Base-by-base conservation (phyloP, 2,329 filamentous ascomycete species). In the Xylaria sp. region DNA sequence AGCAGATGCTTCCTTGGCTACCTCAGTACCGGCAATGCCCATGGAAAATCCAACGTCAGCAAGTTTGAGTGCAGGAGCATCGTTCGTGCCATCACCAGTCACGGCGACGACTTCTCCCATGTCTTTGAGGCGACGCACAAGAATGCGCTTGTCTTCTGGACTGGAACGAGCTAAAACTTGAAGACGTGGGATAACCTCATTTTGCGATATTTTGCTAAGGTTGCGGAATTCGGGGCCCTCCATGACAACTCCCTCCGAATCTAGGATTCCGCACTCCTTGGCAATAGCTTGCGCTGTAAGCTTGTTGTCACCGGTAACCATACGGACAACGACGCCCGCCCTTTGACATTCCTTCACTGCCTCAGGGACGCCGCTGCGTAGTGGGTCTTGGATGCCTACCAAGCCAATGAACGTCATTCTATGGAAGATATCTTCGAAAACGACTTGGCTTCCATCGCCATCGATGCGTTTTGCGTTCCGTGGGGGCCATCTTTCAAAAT, bases 41-140 rank as follows among this genome's bases (percentile, higher is more conserved):
- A 95, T 95, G 20, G 92, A 93, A 80, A 95, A 94, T 30, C 92
- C 92, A 57, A 95, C 90, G 76, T 95, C 92, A 7, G 92, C 92
- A 74, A 90, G 90, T 80, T 93, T 94, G 57, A 95, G 84, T 58
- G 92, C 92, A 30, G 92, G 92, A 4, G 91, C 92, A 79, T 95
- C 92, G 77, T 95, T 95, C 73, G 92, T 94, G 63, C 92, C 92
- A 75, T 95, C 92, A 72, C 92, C 92, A 34, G 92, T 95, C 12
- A 94, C 92, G 52, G 92, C 92, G 60, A 95, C 92, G 18, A 90
- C 93, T 78, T 95, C 91, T 53, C 89, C 89, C 76, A 89, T 84
- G 69, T 90, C 89, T 79, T 92, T 92, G 68, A 94, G 84, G 62
- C 88, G 85, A 76, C 88, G 87, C 36, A 93, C 91, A 50, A 94